A percentile compares a stretch with the other conserved stretches of the same genome.
phyloP scores from a whole-genome alignment of 1,139 yeast species.

The Pichia sp. region DNA sequence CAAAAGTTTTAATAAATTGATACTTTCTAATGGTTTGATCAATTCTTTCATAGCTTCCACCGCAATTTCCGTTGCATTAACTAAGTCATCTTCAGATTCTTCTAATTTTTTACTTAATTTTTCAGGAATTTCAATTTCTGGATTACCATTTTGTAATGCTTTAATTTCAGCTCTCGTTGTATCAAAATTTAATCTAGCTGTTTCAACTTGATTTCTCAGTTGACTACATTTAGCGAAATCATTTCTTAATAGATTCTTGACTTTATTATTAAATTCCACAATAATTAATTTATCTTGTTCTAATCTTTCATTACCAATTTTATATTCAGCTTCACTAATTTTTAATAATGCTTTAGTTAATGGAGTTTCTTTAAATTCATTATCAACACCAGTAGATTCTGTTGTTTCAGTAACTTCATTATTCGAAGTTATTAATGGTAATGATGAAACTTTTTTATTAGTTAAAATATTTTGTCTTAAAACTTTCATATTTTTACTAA shows the following conservation, averaged over 20 bases:
- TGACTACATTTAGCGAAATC: conserved; percentile 57
- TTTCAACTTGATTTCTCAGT: conserved; percentile 62
- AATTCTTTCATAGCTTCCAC: conserved; percentile 71
- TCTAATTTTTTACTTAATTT: conserved; percentile 52
- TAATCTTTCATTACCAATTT: conserved; percentile 54
- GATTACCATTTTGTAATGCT: conserved; percentile 31
- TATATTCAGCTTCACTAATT: conserved; percentile 52
- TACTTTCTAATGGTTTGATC: conserved; percentile 59
- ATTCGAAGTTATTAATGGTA: conserved; percentile 4
- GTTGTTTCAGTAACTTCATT: conserved; percentile 18
- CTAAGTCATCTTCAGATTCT: conserved; percentile 68
- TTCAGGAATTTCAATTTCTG: conserved; percentile 32
- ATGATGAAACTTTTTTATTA: conserved; percentile 13
- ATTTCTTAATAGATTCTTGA: conserved; percentile 45
- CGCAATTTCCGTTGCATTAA: conserved; percentile 67
- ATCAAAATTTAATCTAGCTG: conserved; percentile 64
- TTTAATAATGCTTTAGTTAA: conserved; percentile 48
- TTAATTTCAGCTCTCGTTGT: conserved; percentile 52
- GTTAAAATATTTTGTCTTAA: conserved; percentile 33
- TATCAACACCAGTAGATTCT: not conserved
- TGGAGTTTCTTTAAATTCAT: conserved; percentile 31
- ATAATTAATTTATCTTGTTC: conserved; percentile 60
- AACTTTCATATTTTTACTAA: conserved; percentile 39
- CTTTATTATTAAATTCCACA: conserved; percentile 48
- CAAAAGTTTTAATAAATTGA: conserved; percentile 56